Evolutionary conservation across 192 early-diverging fungal species (phyloP).

Genomic region (Gaertneriomyces sp.): DNA sequence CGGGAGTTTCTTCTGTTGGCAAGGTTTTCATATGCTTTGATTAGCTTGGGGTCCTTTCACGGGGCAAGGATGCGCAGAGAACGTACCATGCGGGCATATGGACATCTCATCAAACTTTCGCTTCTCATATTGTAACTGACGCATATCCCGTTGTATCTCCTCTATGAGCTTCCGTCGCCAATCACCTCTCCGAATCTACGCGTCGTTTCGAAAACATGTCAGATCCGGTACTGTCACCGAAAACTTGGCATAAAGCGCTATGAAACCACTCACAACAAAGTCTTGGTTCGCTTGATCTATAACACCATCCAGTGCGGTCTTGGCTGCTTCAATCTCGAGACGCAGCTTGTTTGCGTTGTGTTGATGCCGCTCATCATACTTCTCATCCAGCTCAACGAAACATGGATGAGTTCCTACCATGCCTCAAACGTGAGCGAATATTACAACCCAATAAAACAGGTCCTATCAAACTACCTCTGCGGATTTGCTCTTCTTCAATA

Average conservation of each 20-base stretch:
- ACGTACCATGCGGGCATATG: conserved; percentile 10
- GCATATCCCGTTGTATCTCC: conserved; percentile 3
- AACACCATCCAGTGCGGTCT: conserved; percentile 5
- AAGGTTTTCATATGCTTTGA: neutral
- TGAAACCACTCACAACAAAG: conserved; percentile 15
- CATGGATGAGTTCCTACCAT: conserved; percentile 16
- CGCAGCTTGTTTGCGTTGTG: conserved; percentile 7
- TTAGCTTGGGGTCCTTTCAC: neutral
- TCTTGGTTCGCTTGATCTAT: conserved; percentile 14
- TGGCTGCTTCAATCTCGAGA: conserved; percentile 6
- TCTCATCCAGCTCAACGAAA: conserved; percentile 14
- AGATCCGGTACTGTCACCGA: no score
- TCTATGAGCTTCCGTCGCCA: conserved; percentile 8
- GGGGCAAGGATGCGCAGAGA: neutral
- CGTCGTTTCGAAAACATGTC: neutral
- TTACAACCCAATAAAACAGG: neutral
- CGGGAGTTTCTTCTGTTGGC: neutral
- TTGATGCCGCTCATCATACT: neutral
- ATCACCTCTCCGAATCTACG: conserved; percentile 20
- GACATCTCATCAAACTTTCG: conserved; percentile 4
- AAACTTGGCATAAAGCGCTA: no score
- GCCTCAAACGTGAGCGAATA: neutral
- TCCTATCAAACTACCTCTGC: neutral
- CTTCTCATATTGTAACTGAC: conserved; percentile 20
- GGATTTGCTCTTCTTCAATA: conserved; percentile 9